Percentiles rank a stretch among this genome's conserved stretches.
Evolutionary conservation across 768 basidiomycete species (phyloP).

Genomic region (Boletus rex-veris): DNA sequence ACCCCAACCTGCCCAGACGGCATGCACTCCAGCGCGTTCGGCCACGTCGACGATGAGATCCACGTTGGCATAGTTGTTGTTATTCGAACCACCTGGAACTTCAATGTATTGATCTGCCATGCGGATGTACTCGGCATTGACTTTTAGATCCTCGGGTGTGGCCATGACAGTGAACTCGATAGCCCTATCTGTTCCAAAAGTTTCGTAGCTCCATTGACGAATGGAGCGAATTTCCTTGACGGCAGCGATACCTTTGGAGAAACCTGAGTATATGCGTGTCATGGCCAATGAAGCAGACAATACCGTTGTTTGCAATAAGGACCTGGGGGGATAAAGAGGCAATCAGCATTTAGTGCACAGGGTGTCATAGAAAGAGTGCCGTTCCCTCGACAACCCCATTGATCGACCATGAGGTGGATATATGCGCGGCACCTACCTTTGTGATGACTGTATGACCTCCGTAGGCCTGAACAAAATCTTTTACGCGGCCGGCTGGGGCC

Average conservation of each 20-base stretch:
- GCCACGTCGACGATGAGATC: slow-evolving; percentile 98
- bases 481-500: slow-evolving; percentile 72
- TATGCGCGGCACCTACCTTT: slow-evolving; percentile 58
- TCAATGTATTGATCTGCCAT: slow-evolving; percentile 99
- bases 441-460: slow-evolving; percentile 99
- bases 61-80: slow-evolving; percentile 99
- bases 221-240: slow-evolving; percentile 99
- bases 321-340: slow-evolving; percentile 48
- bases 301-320: slow-evolving; percentile 98
- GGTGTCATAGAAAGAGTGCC: neutral
- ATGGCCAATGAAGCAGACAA: slow-evolving; percentile 7
- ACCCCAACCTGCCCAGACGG: slow-evolving; percentile 99
- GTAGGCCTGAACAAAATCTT: slow-evolving; percentile 86
- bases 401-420: slow-evolving; percentile 10
- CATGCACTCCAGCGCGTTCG: slow-evolving; percentile 95
- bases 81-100: slow-evolving; percentile 96
- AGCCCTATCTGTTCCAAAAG: slow-evolving; percentile 92
- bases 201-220: slow-evolving; percentile 99
- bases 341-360: slow-evolving; percentile 7
- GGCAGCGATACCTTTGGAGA: slow-evolving; percentile 83
- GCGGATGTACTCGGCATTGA: slow-evolving; percentile 99
- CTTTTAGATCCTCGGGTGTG: slow-evolving; percentile 96
- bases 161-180: slow-evolving; percentile 99
- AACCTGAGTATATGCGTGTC: slow-evolving; percentile 22
- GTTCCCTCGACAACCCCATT: neutral